Base-by-base conservation (phyloP, 306 rosid species). In the Echinosophora koreensis region DNA sequence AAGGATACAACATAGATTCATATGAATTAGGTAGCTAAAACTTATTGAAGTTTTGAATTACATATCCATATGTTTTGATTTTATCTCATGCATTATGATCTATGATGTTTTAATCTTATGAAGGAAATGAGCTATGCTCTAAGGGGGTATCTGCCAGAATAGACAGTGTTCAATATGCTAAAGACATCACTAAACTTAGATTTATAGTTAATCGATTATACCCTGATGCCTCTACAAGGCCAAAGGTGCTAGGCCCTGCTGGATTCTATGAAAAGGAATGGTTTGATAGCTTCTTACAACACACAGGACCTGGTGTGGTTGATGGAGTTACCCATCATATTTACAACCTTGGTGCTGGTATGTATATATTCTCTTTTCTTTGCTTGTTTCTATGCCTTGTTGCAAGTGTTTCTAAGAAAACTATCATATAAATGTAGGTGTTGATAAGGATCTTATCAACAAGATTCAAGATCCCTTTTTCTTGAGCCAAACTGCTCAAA, bases 311-410 rank as follows among this genome's bases (percentile, higher is more conserved):
- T 4, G 90, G 83, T 34, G 90, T 77, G 11, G 76, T 90, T 1
- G 85, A 88, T 66, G 88, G 81, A 1, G 81, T 90, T 12, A 85
- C 93, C 3, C 96, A 90, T 63, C 97, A 92, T 46, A 84, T 89
- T 42, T 92, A 90, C 82, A 88, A 87, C 79, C 93, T 92, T 38
- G 96, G 97, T 67, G 85, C 93, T 51, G 97, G 94, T 87, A 77
- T 11, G 42, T 74, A 18, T 57, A 35, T 0, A 42, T 46, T 44
- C 34, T 17, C 8, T 13, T 8, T 63, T 11, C 8, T 37, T 28
- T 30, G 5, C 4, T 13, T 32, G 61, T n/a, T 61, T 12, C 27
- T 15, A 50, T 76, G 5, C 44, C 34, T 56, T 34, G 14, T 22
- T 32, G n/a, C 13, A 5, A 68, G 62, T 22, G 62, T 77, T 49